phyloP scores from a whole-genome alignment of 2,329 filamentous ascomycete species.

The Arthrinium phaeospermum region DNA sequence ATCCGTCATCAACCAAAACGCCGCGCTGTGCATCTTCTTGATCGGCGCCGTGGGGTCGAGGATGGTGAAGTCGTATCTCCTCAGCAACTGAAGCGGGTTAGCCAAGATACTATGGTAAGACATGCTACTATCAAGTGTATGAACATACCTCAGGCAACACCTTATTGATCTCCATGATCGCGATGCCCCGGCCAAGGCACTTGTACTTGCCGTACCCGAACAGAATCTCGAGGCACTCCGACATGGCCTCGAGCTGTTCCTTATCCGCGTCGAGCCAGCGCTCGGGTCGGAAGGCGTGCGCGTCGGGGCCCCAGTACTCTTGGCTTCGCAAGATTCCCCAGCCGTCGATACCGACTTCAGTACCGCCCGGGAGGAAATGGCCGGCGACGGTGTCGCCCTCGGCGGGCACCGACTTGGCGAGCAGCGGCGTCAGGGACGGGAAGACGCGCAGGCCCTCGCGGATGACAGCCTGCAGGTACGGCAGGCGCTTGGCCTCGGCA shows the following conservation, averaged over 20 bases:
- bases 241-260: not conserved
- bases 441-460: constrained; percentile 26
- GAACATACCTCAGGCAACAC: constrained; percentile 21
- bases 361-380: constrained; percentile 23
- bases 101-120: too few relatives aligned
- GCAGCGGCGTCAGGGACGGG: constrained; percentile 22
- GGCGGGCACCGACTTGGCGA: constrained; percentile 26
- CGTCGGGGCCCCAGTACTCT: constrained; percentile 19
- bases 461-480: constrained; percentile 29
- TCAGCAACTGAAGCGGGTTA: constrained; percentile 33
- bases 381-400: constrained; percentile 25
- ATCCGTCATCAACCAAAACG: constrained; percentile 43
- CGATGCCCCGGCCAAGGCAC: constrained; percentile 23
- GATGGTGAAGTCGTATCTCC: constrained; percentile 41
- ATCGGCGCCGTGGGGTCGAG: constrained; percentile 42
- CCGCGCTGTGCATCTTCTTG: constrained; percentile 38
- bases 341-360: constrained; percentile 21
- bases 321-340: constrained; percentile 14
- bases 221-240: constrained; percentile 22
- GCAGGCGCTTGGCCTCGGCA: constrained; percentile 26
- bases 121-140: too few relatives aligned
- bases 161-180: constrained; percentile 24
- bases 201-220: constrained; percentile 25
- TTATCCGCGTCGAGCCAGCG: constrained; percentile 24
- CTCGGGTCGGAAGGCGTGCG: constrained; percentile 23